A percentile compares a stretch with the other conserved stretches of the same genome.
phyloP scores from a whole-genome alignment of 2,329 filamentous ascomycete species.

The Byssoonygena ceratinophila region DNA sequence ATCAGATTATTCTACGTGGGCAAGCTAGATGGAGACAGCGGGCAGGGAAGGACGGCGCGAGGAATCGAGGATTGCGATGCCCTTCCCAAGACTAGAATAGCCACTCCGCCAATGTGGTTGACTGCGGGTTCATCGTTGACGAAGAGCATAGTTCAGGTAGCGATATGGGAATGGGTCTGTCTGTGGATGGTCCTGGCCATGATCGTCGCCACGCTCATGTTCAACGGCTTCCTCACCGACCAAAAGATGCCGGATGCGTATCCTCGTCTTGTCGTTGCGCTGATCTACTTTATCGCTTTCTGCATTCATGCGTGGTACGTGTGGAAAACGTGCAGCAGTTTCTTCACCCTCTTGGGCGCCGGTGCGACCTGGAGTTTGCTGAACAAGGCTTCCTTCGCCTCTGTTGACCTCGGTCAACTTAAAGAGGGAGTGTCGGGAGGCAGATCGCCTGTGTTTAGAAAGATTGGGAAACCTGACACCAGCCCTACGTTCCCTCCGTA shows the following conservation, averaged over 20 bases:
- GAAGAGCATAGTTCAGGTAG: constrained; percentile 11
- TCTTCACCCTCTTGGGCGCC: constrained; percentile 9
- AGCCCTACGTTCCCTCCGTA: constrained; percentile 11
- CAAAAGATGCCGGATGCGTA: constrained; percentile 7
- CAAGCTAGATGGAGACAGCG: constrained; percentile 3
- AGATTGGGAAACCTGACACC: constrained; percentile 11
- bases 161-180: constrained; percentile 12
- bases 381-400: constrained; percentile 12
- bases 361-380: constrained; percentile 11
- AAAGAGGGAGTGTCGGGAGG: constrained; percentile 4
- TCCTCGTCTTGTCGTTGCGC: constrained; percentile 8
- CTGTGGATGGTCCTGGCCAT: constrained; percentile 13
- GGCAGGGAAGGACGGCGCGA: constrained; percentile 4
- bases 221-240: constrained; percentile 7
- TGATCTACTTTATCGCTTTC: constrained; percentile 7
- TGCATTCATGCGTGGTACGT: constrained; percentile 12
- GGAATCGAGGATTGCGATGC: constrained; percentile 8
- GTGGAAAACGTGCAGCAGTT: constrained; percentile 8
- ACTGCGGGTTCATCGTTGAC: constrained; percentile 11
- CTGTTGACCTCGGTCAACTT: constrained; percentile 6
- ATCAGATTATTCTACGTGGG: constrained; percentile 10
- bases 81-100: constrained; percentile 4
- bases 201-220: constrained; percentile 9
- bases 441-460: constrained; percentile 4
- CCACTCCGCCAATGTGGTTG: constrained; percentile 8